Conservation (phyloP, 2,329 filamentous ascomycete genomes). For the Aphanoascus verrucosus region DNA sequence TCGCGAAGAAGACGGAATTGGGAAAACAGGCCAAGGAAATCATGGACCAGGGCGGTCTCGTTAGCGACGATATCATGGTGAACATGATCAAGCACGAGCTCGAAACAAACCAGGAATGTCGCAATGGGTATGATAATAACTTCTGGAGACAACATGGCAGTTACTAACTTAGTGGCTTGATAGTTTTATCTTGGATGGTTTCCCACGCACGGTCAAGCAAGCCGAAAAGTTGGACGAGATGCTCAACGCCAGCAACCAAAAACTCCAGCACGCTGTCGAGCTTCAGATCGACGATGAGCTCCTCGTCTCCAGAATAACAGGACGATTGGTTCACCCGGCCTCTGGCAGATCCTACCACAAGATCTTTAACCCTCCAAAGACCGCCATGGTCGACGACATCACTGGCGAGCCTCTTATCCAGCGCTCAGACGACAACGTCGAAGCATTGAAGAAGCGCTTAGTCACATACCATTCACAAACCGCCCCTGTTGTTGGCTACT, state of each 20-base stretch:
- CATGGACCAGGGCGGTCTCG: slow-evolving; percentile 95
- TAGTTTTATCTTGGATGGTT: slow-evolving; percentile 97
- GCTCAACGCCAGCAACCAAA: slow-evolving; percentile 66
- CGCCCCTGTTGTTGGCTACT: slow-evolving; percentile 83
- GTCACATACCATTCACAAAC: slow-evolving; percentile 92
- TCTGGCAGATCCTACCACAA: slow-evolving; percentile 96
- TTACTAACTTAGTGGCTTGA: slow-evolving; percentile 9
- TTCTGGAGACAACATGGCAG: neutral
- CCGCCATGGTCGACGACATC: slow-evolving; percentile 86
- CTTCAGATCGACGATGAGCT: slow-evolving; percentile 93
- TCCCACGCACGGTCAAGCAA: slow-evolving; percentile 92
- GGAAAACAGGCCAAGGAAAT: slow-evolving; percentile 99
- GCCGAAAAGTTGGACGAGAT: slow-evolving; percentile 90
- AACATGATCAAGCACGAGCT: slow-evolving; percentile 99
- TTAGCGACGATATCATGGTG: slow-evolving; percentile 98
- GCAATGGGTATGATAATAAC: slow-evolving; percentile 62
- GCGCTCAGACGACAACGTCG: slow-evolving; percentile 93
- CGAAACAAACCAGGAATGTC: slow-evolving; percentile 87
- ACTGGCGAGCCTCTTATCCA: slow-evolving; percentile 95
- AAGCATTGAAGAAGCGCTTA: slow-evolving; percentile 88
- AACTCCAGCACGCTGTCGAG: slow-evolving; percentile 88
- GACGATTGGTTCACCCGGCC: slow-evolving; percentile 87
- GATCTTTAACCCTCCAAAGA: slow-evolving; percentile 96
- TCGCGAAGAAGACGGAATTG: slow-evolving; percentile 90
- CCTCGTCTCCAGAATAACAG: slow-evolving; percentile 90